These are phyloP conservation scores for Stipa capillata DNA, from an alignment of 176 grass and related monocot genomes.

Conservation along the genomic window DNA sequence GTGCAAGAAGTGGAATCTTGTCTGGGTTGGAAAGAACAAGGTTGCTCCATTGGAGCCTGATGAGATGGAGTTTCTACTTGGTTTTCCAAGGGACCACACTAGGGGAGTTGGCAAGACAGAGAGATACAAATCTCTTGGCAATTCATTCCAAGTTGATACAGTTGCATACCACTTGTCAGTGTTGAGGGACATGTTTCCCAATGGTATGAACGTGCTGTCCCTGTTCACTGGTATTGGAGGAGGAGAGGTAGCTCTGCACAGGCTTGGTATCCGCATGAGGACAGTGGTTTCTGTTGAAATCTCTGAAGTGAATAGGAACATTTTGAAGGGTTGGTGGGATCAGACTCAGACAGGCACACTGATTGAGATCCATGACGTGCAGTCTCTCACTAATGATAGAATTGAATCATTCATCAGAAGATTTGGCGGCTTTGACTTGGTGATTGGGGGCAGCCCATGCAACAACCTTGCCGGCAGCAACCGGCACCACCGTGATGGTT, in stretches of 20 bases:
- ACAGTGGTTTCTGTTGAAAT: conserved; percentile 60
- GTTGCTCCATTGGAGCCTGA: conserved; percentile 71
- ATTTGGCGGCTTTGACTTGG: conserved; percentile 53
- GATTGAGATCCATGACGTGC: conserved; percentile 50
- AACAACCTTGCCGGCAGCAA: conserved; percentile 81
- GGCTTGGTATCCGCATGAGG: conserved; percentile 54
- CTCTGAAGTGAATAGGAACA: conserved; percentile 44
- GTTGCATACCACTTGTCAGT: conserved; percentile 60
- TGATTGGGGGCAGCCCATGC: conserved; percentile 70
- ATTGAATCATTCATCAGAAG: conserved; percentile 23
- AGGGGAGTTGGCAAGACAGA: conserved; percentile 58
- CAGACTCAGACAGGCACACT: conserved; percentile 54
- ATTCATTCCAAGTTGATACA: conserved; percentile 81
- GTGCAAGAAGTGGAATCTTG: conserved; percentile 70
- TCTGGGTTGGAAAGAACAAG: conserved; percentile 65
- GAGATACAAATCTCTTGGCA: conserved; percentile 53
- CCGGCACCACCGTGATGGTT: conserved; percentile 47
- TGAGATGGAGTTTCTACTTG: conserved; percentile 67
- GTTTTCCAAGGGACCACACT: conserved; percentile 66
- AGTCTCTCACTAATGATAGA: conserved; percentile 19
- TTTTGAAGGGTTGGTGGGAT: conserved; percentile 69
- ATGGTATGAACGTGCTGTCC: conserved; percentile 54
- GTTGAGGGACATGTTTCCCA: conserved; percentile 47
- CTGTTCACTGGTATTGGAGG: conserved; percentile 83
- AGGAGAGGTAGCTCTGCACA: conserved; percentile 74